Base-by-base conservation (phyloP, 768 basidiomycete genomes). In the Tricholoma sp. region DNA sequence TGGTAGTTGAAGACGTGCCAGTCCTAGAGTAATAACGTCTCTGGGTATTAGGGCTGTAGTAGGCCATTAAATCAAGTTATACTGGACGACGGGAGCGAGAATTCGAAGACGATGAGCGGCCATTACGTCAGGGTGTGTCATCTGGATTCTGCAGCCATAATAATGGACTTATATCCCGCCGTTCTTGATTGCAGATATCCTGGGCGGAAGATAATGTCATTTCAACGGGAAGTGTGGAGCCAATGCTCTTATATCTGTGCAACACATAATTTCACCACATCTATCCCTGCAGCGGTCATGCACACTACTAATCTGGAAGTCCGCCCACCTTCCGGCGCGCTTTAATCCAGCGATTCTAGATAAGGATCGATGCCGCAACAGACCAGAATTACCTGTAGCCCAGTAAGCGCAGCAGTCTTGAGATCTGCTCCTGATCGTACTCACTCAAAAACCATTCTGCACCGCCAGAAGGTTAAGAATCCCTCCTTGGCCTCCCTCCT, bases 1-100 rank as follows among this genome's bases (percentile, higher is more conserved):
- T 82, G 31, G 79, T 70, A 6, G 80, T 79, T 4, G 84, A 85
- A 5, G 77, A 74, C 59, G 73, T 69, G 57, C 70, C 69, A 49
- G 68, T 64, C 21, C 72, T 69, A 59, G 70, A 68, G 63, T 74
- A 73, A 63, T 78, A 76, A 57, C 71, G 75, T 52, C 73, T 72
- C 57, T 77, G 75, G 59, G 76, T 62, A 62, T 76, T 74, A 16
- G 72, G 69, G 32, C 67, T 67, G 50, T 68, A 66, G 57, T 64
- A 67, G 50, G 72, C 63, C 74, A 74, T 73, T 50, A 50, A 56
- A 60, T 52, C 61, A 59, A 41, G 46, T 47, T 27, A 29, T 14
- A 11, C 29, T 29, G 47, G 47, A 29, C 14, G 47, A 29, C 27
- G 43, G 21, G 11, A 39, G 3, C 12, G 2, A 4, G 34, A 10